phyloP scores from a whole-genome alignment of 2,329 filamentous ascomycete genomes.

The Cercospora citrullina region DNA sequence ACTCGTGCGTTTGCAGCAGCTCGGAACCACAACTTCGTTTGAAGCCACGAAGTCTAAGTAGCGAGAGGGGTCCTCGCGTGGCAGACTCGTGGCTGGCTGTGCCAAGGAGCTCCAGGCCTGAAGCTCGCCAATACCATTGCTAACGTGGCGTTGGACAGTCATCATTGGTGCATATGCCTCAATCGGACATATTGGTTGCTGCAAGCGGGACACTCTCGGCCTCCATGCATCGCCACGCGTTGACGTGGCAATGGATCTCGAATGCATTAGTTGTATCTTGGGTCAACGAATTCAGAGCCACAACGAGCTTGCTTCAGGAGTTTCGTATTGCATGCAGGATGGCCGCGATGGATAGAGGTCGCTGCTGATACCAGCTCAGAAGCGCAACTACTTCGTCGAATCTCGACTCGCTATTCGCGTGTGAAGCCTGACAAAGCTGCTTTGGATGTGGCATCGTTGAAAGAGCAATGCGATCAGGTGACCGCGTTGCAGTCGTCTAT shows the following conservation, averaged over 20 bases:
- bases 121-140: not conserved
- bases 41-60: not conserved
- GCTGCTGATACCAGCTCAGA: not conserved
- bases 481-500: not conserved
- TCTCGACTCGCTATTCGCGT: not conserved
- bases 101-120: not conserved
- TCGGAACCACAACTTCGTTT: not conserved
- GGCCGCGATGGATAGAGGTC: no score
- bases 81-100: constrained; percentile 2
- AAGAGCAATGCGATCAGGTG: not conserved
- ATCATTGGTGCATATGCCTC: not conserved
- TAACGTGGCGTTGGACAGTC: not conserved
- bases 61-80: not conserved
- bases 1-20: not conserved
- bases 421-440: not conserved
- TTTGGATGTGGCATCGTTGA: not conserved
- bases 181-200: not conserved
- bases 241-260: not conserved
- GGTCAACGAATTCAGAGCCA: no score
- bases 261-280: not conserved
- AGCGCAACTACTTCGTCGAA: not conserved
- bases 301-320: not conserved
- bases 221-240: not conserved
- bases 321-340: not conserved
- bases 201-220: not conserved